Percentiles rank a stretch among this genome's conserved stretches.
Conservation (phyloP, 2,329 filamentous ascomycete genomes). For the Alternaria conjuncta region DNA sequence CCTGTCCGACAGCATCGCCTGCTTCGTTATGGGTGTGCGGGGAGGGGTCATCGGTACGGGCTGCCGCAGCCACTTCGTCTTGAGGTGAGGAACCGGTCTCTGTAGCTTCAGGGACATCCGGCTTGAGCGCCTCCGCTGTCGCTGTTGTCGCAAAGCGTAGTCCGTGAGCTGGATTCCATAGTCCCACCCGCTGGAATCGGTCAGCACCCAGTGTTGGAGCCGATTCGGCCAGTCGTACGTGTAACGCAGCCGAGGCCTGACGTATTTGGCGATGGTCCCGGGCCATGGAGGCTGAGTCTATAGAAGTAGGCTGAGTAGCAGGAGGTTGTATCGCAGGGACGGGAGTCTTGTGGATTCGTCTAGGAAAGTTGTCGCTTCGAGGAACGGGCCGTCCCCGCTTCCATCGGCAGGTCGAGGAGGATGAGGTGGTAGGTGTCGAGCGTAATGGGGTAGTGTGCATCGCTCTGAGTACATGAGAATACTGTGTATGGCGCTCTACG, state of each 20-base stretch:
- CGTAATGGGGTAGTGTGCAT: slow-evolving; percentile 14
- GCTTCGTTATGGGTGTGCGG: not conserved
- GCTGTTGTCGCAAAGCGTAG: slow-evolving; percentile 18
- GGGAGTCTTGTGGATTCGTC: not conserved
- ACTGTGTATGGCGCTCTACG: not conserved
- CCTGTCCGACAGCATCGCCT: not conserved
- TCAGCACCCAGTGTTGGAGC: not conserved
- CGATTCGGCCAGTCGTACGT: not conserved
- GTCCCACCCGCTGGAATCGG: slow-evolving; percentile 2
- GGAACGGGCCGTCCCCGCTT: slow-evolving; percentile 27
- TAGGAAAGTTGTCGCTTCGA: slow-evolving; percentile 9
- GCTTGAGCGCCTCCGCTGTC: not conserved
- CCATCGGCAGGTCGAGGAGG: slow-evolving; percentile 20
- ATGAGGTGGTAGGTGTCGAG: slow-evolving; percentile 5
- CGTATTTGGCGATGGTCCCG: not conserved
- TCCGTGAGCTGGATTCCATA: slow-evolving; percentile 9
- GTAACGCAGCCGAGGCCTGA: slow-evolving; percentile 1
- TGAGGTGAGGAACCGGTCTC: not conserved
- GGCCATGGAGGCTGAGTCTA: not conserved
- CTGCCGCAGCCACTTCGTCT: not conserved
- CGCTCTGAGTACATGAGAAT: not conserved
- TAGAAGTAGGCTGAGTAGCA: not conserved
- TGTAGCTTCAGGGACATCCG: not conserved
- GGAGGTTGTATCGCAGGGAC: not conserved
- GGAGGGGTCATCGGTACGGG: not conserved